Evolutionary conservation across 2,329 filamentous ascomycete genomes (phyloP), one percentile per base, ranked within the genome.

Genomic region (Pseudocercospora macadamiae): DNA sequence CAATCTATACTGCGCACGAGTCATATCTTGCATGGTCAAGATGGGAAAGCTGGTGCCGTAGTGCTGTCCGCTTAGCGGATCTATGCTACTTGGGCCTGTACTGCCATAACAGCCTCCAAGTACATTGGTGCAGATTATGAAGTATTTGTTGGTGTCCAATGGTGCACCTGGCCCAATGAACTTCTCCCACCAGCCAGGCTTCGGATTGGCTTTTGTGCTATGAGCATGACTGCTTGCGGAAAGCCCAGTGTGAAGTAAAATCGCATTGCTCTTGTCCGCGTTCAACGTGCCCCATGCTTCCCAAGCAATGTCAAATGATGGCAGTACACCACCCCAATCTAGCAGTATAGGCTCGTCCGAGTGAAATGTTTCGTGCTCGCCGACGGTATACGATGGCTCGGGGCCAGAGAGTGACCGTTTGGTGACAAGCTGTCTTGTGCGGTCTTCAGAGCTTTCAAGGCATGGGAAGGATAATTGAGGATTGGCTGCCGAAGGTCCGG

Each of bases 191-290:
- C 95, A 99, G 3, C 95, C 95, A 0, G 92, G 89, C 73, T 93
- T 89, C 0, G 90, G 84, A 74, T 99, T 99, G 8, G 82, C 79
- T 53, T 85, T 82, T n/a, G 93, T 97, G 58, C 92, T 97, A 71
- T 93, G 93, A 1, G 95, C 95, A 77, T 99, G 95, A 57, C 93
- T 97, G 5, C 93, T 97, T n/a, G 95, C 95, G 0, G 93, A 97
- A 4, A 99, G 82, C 7, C 95, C 95, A 0, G 95, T 99, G 73
- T 97, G 92, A 2, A 99, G 79, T 7, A 99, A 82, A 62, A 99
- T 95, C 3, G 88, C 92, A 74, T 99, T 99, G 71, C 86, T 91
- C 75, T 84, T 89, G 75, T 92, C 87, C 16, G 81, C 77, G 71
- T 96, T 96, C 73, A 96, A 79, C 30, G 79, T 78, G 2, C 93